Evolutionary conservation across 345 rosid species (phyloP).

Genomic region (Atalantia buxifolia): DNA sequence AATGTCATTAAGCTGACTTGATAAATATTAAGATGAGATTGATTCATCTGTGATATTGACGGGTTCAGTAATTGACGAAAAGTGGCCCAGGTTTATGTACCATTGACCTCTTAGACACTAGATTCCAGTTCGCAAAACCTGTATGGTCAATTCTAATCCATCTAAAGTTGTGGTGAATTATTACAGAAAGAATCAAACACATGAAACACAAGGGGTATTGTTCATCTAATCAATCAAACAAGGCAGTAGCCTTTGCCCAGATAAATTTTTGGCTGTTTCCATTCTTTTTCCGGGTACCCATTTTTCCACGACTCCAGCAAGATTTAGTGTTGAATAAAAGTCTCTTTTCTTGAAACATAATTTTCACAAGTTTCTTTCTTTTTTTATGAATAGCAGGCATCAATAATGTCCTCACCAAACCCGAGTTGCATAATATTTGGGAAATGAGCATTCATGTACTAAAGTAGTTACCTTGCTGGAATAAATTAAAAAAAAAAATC

Average conservation of each 20-base stretch:
- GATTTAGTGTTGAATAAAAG: not conserved
- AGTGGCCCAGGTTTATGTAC: not conserved
- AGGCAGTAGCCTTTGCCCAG: not conserved
- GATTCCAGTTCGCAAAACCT: not conserved
- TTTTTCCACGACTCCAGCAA: not conserved
- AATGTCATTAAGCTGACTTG: too few relatives aligned
- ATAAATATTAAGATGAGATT: not conserved
- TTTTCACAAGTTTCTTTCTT: not conserved
- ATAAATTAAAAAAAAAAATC: not conserved
- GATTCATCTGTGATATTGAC: not conserved
- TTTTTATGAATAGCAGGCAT: not conserved
- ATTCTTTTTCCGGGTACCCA: not conserved
- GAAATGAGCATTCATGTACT: not conserved
- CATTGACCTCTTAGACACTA: not conserved
- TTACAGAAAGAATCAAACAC: not conserved
- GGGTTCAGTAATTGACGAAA: not conserved
- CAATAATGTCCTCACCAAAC: not conserved
- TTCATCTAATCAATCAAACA: not conserved
- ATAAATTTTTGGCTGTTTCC: not conserved
- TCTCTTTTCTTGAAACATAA: not conserved
- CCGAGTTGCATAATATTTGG: not conserved
- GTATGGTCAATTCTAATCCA: not conserved
- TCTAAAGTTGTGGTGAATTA: not conserved
- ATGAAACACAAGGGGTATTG: not conserved
- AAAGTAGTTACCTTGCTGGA: not conserved